phyloP scores from a whole-genome alignment of 805 yeast species.

The Zygosaccharomyces lentus region DNA sequence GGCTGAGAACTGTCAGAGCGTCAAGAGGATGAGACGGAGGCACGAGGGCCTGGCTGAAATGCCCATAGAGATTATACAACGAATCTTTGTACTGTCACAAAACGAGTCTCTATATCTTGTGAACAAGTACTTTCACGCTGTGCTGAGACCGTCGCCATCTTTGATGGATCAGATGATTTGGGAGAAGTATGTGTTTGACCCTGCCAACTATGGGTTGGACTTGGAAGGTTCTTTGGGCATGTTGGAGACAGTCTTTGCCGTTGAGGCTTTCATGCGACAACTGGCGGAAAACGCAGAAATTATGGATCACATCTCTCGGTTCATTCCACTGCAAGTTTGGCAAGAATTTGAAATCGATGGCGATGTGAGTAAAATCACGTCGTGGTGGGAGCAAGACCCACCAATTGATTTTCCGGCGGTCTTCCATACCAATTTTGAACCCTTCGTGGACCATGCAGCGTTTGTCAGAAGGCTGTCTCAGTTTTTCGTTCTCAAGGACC shows the following conservation, averaged over 20 bases:
- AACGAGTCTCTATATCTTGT: constrained; percentile 14
- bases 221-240: constrained; percentile 3
- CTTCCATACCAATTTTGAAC: constrained; percentile 16
- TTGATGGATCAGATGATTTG: constrained; percentile 13
- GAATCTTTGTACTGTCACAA: constrained; percentile 15
- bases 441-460: constrained; percentile 13
- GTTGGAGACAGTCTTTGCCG: constrained; percentile 10
- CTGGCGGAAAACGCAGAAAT: constrained; percentile 4
- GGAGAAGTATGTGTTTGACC: constrained; percentile 14
- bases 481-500: constrained; percentile 9
- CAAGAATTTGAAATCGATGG: constrained; percentile 4
- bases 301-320: background rate
- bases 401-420: constrained; percentile 19
- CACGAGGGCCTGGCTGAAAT: constrained; percentile 11
- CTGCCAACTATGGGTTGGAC: background rate
- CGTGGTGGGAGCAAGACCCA: background rate
- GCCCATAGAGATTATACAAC: constrained; percentile 20
- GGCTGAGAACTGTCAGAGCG: background rate
- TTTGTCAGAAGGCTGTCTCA: constrained; percentile 9
- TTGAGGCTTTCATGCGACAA: constrained; percentile 3
- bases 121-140: constrained; percentile 17
- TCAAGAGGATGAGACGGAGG: background rate
- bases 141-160: constrained; percentile 17
- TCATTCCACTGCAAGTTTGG: constrained; percentile 5
- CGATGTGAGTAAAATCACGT: background rate